These are phyloP conservation scores for Lactifluus echinatus DNA, from an alignment of 768 basidiomycete genomes.

Conservation along the genomic window DNA sequence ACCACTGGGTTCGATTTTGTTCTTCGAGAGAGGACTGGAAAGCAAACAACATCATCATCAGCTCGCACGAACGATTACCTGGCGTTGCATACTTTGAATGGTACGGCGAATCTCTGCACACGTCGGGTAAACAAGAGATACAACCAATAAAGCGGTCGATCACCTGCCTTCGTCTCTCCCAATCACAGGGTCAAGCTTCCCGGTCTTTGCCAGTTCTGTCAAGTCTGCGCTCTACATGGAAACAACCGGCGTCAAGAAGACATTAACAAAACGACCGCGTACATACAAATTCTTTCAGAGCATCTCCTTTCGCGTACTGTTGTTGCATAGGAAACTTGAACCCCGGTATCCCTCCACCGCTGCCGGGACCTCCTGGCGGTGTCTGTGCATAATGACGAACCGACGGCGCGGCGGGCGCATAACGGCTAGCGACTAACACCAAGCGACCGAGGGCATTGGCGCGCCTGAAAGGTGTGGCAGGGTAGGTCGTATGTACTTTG, in stretches of 20 bases:
- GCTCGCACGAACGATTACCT: too few species aligned
- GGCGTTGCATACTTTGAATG: conserved; percentile 77
- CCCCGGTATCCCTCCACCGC: conserved; percentile 48
- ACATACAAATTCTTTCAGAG: conserved; percentile 70
- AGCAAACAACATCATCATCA: too few species aligned
- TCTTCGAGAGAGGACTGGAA: conserved; percentile 79
- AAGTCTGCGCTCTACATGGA: conserved; percentile 67
- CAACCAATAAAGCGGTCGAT: not conserved
- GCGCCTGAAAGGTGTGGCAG: not conserved
- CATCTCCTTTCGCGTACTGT: conserved; percentile 72
- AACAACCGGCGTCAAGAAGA: not conserved
- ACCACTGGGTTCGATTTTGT: conserved; percentile 92
- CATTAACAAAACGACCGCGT: not conserved
- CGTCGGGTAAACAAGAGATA: not conserved
- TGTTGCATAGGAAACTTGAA: conserved; percentile 40
- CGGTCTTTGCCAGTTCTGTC: conserved; percentile 73
- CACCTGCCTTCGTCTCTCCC: conserved; percentile 71
- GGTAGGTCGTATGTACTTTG: not conserved
- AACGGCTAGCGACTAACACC: not conserved
- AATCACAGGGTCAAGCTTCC: conserved; percentile 87
- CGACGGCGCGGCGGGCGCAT: not conserved
- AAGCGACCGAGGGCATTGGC: not conserved
- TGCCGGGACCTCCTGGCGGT: conserved; percentile 34
- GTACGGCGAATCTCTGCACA: conserved; percentile 73
- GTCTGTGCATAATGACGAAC: conserved; percentile 40